These are phyloP conservation scores for Hyphodiscus hymeniophilus DNA, from an alignment of 495 filamentous ascomycete species.

Conservation along the genomic window DNA sequence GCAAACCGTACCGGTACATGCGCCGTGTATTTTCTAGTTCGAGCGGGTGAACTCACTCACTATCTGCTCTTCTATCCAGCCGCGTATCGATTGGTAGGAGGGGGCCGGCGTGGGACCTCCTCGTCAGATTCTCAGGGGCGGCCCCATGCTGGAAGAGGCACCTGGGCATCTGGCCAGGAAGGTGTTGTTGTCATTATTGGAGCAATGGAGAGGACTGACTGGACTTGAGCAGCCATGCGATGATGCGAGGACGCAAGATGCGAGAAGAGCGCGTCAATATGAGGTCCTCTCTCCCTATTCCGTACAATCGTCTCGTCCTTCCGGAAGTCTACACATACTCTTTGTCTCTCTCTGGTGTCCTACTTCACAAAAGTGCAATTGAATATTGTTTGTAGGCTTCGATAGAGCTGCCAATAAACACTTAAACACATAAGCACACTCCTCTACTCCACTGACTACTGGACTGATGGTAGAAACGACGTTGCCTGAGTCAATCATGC, in stretches of 20 bases:
- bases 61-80: not conserved
- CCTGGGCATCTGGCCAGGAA: conserved; percentile 4
- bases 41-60: conserved; percentile 1
- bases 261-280: not conserved
- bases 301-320: not conserved
- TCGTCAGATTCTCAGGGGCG: not conserved
- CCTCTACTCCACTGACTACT: not conserved
- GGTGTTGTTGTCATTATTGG: not conserved
- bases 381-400: too few relatives aligned
- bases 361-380: too few relatives aligned
- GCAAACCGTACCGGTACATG: too few relatives aligned
- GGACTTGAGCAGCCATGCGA: not conserved
- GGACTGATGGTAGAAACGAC: not conserved
- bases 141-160: not conserved
- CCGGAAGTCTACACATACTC: too few relatives aligned
- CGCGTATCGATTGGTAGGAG: not conserved
- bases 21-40: not conserved
- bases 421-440: too few relatives aligned
- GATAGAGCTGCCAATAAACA: too few relatives aligned
- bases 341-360: too few relatives aligned
- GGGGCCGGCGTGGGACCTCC: not conserved
- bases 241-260: too few relatives aligned
- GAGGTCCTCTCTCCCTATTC: not conserved
- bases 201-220: not conserved
- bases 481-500: too few relatives aligned